phyloP scores from a whole-genome alignment of 495 filamentous ascomycete genomes.

The Pyrenopolyporus hunteri region DNA sequence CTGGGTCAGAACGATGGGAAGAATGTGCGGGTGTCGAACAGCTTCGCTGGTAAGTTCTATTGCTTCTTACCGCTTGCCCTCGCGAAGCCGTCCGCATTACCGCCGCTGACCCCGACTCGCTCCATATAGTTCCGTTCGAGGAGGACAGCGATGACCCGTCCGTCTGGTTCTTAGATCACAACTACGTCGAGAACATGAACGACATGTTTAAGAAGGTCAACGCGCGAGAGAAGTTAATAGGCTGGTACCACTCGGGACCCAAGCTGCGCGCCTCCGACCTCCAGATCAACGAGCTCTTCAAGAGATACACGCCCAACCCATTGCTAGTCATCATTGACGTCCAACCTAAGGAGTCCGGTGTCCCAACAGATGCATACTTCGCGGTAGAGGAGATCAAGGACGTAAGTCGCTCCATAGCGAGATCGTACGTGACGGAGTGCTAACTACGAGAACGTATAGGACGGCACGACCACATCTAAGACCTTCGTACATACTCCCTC shows the following conservation, averaged over 20 bases:
- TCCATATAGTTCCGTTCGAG: slow-evolving; percentile 85
- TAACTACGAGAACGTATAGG: slow-evolving; percentile 61
- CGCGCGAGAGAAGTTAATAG: slow-evolving; percentile 96
- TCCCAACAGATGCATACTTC: slow-evolving; percentile 98
- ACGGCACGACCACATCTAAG: slow-evolving; percentile 94
- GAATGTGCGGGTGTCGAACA: slow-evolving; percentile 96
- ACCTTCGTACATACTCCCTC: slow-evolving; percentile 99
- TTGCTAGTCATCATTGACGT: slow-evolving; percentile 98
- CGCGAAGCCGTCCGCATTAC: neutral
- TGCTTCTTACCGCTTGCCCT: neutral
- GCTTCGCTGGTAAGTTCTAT: slow-evolving; percentile 81
- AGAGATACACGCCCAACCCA: slow-evolving; percentile 96
- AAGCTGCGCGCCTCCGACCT: slow-evolving; percentile 96
- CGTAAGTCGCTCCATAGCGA: slow-evolving; percentile 61
- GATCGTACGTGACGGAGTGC: neutral
- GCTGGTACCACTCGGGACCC: slow-evolving; percentile 98
- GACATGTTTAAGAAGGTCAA: slow-evolving; percentile 99
- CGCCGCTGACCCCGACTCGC: slow-evolving; percentile 14
- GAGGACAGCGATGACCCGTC: slow-evolving; percentile 98
- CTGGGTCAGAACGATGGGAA: slow-evolving; percentile 94
- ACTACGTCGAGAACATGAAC: slow-evolving; percentile 99
- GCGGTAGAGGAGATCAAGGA: slow-evolving; percentile 99
- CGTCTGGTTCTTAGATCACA: slow-evolving; percentile 99
- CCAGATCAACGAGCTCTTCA: slow-evolving; percentile 99
- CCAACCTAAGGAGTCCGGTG: slow-evolving; percentile 96